phyloP scores from a whole-genome alignment of 139 green algal species.

The Closterium sp. region DNA sequence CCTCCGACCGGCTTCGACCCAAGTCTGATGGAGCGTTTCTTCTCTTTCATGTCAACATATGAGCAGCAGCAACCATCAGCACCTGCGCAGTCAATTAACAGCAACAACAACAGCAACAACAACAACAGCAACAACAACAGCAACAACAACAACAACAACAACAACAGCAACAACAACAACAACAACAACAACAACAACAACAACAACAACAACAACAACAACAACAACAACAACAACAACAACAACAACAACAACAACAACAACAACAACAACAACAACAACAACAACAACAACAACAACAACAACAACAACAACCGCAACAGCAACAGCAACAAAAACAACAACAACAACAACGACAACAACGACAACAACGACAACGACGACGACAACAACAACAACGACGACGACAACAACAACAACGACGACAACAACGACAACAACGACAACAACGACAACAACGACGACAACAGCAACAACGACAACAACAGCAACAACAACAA shows the following conservation, averaged over 20 bases:
- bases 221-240: background rate
- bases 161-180: background rate
- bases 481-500: background rate
- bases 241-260: background rate
- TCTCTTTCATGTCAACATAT: no score
- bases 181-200: background rate
- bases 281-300: background rate
- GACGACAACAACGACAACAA: background rate
- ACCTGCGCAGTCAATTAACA: no score
- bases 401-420: background rate
- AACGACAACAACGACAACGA: slow-evolving; percentile 10
- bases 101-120: no score
- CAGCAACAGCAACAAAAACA: no score
- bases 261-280: background rate
- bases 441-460: slow-evolving; percentile 1
- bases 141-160: background rate
- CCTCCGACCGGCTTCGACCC: no score
- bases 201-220: background rate
- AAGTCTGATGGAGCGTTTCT: no score
- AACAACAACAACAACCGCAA: no score
- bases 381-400: background rate
- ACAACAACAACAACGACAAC: no score
- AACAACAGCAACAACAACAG: no score
- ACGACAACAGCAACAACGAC: background rate
- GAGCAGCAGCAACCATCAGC: no score